A percentile compares a stretch with the other conserved stretches of the same genome.
These are phyloP conservation scores for Ophiostoma tasmaniense DNA, from an alignment of 2,329 filamentous ascomycete species.

Conservation along the genomic window DNA sequence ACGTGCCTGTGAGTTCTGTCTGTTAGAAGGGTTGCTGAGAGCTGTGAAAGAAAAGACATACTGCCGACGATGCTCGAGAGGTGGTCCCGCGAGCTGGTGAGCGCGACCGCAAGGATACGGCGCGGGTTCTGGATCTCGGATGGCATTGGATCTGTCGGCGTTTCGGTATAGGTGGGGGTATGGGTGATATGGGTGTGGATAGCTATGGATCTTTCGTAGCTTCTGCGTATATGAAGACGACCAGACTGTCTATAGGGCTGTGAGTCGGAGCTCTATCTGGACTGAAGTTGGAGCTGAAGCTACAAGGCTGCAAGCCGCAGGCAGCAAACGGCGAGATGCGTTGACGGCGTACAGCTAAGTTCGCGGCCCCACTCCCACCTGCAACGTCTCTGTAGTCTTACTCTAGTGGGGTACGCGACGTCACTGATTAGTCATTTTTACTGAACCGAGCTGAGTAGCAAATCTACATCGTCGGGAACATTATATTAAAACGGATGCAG, in stretches of 20 bases:
- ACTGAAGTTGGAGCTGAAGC: too few relatives aligned
- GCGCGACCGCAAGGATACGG: slow-evolving; percentile 50
- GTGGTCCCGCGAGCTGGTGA: slow-evolving; percentile 37
- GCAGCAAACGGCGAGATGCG: neutral
- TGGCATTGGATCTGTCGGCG: neutral
- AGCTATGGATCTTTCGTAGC: too few relatives aligned
- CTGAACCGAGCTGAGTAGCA: too few relatives aligned
- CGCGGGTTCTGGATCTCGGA: slow-evolving; percentile 35
- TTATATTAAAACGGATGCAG: too few relatives aligned
- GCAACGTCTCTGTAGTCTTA: neutral
- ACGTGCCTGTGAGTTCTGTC: slow-evolving; percentile 45
- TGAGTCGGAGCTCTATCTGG: too few relatives aligned
- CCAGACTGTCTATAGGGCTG: too few relatives aligned
- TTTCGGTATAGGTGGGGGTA: neutral
- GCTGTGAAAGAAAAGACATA: slow-evolving; percentile 23
- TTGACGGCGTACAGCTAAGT: neutral
- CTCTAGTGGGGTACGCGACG: neutral
- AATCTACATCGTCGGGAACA: too few relatives aligned
- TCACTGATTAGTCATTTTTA: slow-evolving; percentile 2
- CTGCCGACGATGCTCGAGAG: slow-evolving; percentile 47
- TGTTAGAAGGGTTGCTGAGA: neutral
- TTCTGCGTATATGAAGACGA: too few relatives aligned
- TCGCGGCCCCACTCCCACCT: neutral
- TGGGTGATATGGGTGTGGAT: too few relatives aligned
- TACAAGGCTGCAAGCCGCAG: neutral